These are phyloP conservation scores for Dillenia turbinata DNA, from an alignment of 164 flowering plant genomes.

Conservation along the genomic window DNA sequence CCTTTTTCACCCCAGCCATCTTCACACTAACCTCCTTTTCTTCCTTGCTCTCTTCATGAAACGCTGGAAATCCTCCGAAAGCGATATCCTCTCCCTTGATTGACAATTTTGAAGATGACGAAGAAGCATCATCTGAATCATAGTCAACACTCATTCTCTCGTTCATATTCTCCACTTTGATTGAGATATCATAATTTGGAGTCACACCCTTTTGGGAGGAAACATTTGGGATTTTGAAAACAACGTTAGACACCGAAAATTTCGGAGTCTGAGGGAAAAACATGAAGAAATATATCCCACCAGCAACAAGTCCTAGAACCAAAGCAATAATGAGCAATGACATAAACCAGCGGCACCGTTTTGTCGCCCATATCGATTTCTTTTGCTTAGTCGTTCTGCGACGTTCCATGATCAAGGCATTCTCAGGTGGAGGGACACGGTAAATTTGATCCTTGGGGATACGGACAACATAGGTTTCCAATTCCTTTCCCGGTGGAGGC, in stretches of 20 bases:
- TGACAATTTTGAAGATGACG: constrained; percentile 3
- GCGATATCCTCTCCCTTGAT: constrained; percentile 18
- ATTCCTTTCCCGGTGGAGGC: not conserved
- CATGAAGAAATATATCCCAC: not conserved
- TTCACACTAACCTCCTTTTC: not conserved
- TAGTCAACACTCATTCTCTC: constrained; percentile 12
- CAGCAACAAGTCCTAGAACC: constrained; percentile 7
- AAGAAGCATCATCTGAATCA: constrained; percentile 10
- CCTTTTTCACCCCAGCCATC: constrained; percentile 8
- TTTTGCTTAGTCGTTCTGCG: constrained; percentile 9
- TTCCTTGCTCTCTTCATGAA: constrained; percentile 7
- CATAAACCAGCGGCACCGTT: constrained; percentile 8
- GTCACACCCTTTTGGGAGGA: too few relatives aligned
- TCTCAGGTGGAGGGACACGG: constrained; percentile 51
- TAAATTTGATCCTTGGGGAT: constrained; percentile 49
- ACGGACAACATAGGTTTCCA: constrained; percentile 38
- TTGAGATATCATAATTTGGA: too few relatives aligned
- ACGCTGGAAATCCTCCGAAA: constrained; percentile 10
- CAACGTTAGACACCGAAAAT: not conserved
- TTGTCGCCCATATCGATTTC: not conserved
- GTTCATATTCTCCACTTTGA: constrained; percentile 21
- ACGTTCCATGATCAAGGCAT: constrained; percentile 34
- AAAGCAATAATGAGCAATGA: constrained; percentile 3
- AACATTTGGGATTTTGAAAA: too few relatives aligned
- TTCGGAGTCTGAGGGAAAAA: constrained; percentile 14